Percentiles rank a stretch among this genome's conserved stretches.
These are phyloP conservation scores for Termitomyces sp. DNA, from an alignment of 768 basidiomycete genomes.

Conservation along the genomic window DNA sequence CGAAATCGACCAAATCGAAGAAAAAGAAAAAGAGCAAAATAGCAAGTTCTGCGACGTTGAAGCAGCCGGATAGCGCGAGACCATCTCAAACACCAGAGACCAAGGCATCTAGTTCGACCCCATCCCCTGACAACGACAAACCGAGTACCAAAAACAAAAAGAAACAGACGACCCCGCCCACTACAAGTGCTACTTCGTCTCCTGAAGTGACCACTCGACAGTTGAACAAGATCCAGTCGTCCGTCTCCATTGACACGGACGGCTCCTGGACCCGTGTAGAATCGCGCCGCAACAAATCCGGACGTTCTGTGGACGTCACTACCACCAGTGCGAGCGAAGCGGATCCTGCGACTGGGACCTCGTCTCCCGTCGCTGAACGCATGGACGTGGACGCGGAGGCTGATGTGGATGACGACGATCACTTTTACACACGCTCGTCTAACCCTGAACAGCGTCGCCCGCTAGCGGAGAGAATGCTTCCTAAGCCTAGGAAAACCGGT, in stretches of 20 bases:
- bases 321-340: conserved; percentile 53
- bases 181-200: background rate
- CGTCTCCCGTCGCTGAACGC: conserved; percentile 34
- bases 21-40: conserved; percentile 36
- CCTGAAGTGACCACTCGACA: conserved; percentile 15
- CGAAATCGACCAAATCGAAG: conserved; percentile 11
- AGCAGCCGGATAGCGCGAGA: background rate
- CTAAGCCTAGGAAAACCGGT: conserved; percentile 60
- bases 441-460: conserved; percentile 31
- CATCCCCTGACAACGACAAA: background rate
- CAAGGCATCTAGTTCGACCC: conserved; percentile 25
- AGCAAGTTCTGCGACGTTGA: background rate
- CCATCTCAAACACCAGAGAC: conserved; percentile 2
- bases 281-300: conserved; percentile 26
- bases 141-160: background rate
- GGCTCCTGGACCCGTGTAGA: conserved; percentile 74
- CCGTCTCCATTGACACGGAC: conserved; percentile 47
- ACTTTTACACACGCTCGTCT: conserved; percentile 21
- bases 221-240: conserved; percentile 23
- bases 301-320: conserved; percentile 30
- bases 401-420: conserved; percentile 2
- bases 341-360: conserved; percentile 37
- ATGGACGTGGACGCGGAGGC: conserved; percentile 22
- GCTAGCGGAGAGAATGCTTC: conserved; percentile 61
- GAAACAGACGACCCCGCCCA: background rate